Conservation (phyloP, 306 rosid genomes). For the Vicia villosa region DNA sequence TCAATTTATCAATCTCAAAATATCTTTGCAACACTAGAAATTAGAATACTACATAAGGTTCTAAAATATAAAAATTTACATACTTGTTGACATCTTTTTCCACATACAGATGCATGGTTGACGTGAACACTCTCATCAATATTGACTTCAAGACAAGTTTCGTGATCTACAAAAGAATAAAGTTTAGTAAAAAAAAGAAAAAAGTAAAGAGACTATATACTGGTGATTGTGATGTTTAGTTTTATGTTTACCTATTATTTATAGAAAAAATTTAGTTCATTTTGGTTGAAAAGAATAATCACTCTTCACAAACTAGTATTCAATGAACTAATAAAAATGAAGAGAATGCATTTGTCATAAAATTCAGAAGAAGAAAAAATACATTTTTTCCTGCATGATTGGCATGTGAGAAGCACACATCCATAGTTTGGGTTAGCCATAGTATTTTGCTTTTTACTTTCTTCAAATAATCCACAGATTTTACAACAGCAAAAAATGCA, state of each 20-base stretch:
- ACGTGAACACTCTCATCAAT: slow-evolving; percentile 30
- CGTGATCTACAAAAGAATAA: slow-evolving; percentile 52
- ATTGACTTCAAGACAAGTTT: slow-evolving; percentile 40
- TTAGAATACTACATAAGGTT: neutral
- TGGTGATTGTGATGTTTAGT: neutral
- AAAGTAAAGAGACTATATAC: too few relatives aligned
- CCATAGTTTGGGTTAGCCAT: neutral
- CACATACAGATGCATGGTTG: slow-evolving; percentile 47
- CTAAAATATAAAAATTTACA: neutral
- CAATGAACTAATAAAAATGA: slow-evolving; percentile 2
- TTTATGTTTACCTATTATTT: neutral
- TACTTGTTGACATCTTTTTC: slow-evolving; percentile 68
- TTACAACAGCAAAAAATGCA: slow-evolving; percentile 72
- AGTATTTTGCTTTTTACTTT: neutral
- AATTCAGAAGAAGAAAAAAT: slow-evolving; percentile 32
- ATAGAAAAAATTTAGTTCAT: neutral
- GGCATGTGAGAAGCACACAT: slow-evolving; percentile 42
- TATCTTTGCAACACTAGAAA: neutral
- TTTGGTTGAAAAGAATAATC: neutral
- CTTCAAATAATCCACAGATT: slow-evolving; percentile 54
- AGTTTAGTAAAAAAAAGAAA: neutral
- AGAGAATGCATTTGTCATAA: neutral
- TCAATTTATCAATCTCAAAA: neutral
- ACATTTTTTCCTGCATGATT: slow-evolving; percentile 67
- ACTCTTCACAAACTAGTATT: neutral